Evolutionary conservation across 2,329 filamentous ascomycete species (phyloP).

Genomic region (Exophiala lecanii-corni): DNA sequence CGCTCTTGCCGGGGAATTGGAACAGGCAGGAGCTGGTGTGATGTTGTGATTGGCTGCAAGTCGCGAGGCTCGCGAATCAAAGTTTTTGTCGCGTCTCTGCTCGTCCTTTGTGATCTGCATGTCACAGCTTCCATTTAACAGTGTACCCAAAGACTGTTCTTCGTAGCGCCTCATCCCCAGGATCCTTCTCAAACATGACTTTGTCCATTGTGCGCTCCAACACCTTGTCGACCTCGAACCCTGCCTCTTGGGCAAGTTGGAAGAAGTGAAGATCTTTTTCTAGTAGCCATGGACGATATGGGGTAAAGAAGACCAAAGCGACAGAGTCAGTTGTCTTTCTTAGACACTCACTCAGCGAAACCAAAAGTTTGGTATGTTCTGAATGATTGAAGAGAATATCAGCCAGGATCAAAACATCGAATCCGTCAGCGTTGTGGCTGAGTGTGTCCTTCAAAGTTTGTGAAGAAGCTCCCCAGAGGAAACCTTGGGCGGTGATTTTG

Average conservation of each 20-base stretch:
- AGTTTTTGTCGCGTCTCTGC: background rate
- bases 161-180: conserved; percentile 73
- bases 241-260: conserved; percentile 63
- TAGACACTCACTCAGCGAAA: conserved; percentile 65
- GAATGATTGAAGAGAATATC: conserved; percentile 89
- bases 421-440: conserved; percentile 37
- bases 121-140: conserved; percentile 54
- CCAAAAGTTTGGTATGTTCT: conserved; percentile 73
- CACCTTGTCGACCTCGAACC: conserved; percentile 73
- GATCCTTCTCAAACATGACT: conserved; percentile 85
- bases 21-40: background rate
- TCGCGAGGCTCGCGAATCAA: too few relatives aligned
- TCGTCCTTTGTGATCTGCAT: background rate
- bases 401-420: conserved; percentile 79
- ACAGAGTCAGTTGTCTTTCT: conserved; percentile 51
- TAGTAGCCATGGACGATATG: conserved; percentile 85
- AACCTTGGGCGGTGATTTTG: conserved; percentile 61
- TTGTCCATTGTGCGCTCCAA: conserved; percentile 77
- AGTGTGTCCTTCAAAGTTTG: conserved; percentile 56
- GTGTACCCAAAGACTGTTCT: conserved; percentile 79
- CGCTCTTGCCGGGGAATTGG: background rate
- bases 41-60: too few relatives aligned
- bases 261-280: conserved; percentile 86
- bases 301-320: conserved; percentile 89
- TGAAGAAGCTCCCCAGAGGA: conserved; percentile 73